phyloP scores from a whole-genome alignment of 805 yeast species.

The Saturnispora diversa region DNA sequence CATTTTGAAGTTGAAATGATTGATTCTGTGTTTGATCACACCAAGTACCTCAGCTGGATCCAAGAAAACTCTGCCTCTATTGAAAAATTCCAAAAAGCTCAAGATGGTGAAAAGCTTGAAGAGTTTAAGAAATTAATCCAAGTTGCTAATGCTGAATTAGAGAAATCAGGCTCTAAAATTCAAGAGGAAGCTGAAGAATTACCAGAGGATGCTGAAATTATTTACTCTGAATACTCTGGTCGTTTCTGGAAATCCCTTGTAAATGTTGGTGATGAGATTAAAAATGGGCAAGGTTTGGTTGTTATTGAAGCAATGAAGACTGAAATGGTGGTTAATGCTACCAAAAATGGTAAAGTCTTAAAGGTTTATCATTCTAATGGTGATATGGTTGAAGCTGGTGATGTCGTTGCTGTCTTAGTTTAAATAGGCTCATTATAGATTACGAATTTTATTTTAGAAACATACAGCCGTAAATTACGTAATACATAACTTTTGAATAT shows the following conservation, averaged over 20 bases:
- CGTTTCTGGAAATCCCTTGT: conserved; percentile 93
- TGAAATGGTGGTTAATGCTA: conserved; percentile 81
- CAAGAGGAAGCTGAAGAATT: conserved; percentile 46
- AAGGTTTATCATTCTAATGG: conserved; percentile 77
- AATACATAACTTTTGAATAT: background rate
- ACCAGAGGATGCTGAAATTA: conserved; percentile 72
- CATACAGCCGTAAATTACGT: no score
- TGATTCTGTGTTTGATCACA: conserved; percentile 71
- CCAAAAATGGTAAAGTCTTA: conserved; percentile 61
- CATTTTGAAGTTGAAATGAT: conserved; percentile 65
- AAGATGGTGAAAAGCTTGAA: conserved; percentile 73
- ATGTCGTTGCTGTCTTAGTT: conserved; percentile 76
- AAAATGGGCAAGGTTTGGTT: conserved; percentile 68
- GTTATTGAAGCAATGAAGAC: conserved; percentile 98
- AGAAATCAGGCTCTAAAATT: conserved; percentile 38
- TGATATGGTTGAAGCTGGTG: conserved; percentile 96
- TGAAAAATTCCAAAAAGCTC: conserved; percentile 54
- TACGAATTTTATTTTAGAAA: background rate
- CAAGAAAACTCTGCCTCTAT: conserved; percentile 61
- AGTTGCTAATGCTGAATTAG: conserved; percentile 68
- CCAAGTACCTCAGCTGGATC: conserved; percentile 70
- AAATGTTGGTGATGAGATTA: conserved; percentile 65
- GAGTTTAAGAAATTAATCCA: conserved; percentile 82
- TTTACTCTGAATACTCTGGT: conserved; percentile 94
- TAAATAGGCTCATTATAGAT: conserved; percentile 16